Percentiles rank a stretch among this genome's conserved stretches.
Conservation (phyloP, 2,329 filamentous ascomycete genomes). For the Fusarium subtropicale region DNA sequence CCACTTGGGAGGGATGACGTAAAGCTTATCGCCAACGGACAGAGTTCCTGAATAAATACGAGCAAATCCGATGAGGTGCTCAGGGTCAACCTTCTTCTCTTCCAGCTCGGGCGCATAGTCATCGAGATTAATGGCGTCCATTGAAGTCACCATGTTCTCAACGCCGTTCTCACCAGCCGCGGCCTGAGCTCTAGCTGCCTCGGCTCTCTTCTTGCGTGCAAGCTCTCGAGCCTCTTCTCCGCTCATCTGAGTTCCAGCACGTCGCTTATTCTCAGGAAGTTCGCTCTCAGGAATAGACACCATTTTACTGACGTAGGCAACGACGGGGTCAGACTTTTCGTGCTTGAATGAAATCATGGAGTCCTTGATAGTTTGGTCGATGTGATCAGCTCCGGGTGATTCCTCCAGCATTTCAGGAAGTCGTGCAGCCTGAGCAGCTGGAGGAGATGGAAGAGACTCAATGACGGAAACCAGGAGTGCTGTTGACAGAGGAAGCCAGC, state of each 20-base stretch:
- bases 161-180: constrained; percentile 62
- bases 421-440: constrained; percentile 80
- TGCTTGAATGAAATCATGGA: constrained; percentile 86
- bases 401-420: constrained; percentile 82
- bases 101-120: constrained; percentile 60
- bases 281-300: constrained; percentile 94
- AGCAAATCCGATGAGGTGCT: constrained; percentile 94
- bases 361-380: constrained; percentile 76
- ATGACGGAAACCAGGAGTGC: constrained; percentile 93
- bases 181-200: constrained; percentile 83
- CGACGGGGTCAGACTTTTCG: constrained; percentile 77
- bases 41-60: constrained; percentile 92
- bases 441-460: constrained; percentile 89
- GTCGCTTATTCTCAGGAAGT: constrained; percentile 84
- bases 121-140: constrained; percentile 71
- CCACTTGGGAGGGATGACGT: constrained; percentile 93
- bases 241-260: constrained; percentile 73
- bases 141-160: constrained; percentile 67
- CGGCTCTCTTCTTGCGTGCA: constrained; percentile 87
- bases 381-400: constrained; percentile 79
- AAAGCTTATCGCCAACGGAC: constrained; percentile 88
- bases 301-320: constrained; percentile 99
- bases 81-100: constrained; percentile 75
- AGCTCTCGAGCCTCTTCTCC: constrained; percentile 91
- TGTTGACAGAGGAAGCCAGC: constrained; percentile 93